Evolutionary conservation across 129 eudicot genomes (phyloP).

Genomic region (Centrapalus pauciflorus): DNA sequence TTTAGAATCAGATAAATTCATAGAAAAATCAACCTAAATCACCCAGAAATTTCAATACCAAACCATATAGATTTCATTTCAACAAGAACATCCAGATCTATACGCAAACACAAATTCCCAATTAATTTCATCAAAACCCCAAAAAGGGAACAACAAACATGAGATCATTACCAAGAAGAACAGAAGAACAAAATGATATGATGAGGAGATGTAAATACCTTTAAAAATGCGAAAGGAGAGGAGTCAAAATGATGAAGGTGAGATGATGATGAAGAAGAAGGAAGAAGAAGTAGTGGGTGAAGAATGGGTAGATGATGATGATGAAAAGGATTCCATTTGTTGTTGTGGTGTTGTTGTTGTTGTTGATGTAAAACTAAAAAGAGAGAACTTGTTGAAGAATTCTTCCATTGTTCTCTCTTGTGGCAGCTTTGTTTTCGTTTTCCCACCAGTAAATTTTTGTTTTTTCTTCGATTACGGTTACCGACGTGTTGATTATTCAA

Average conservation of each 20-base stretch:
- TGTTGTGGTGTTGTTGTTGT: slow-evolving; percentile 20
- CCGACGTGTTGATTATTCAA: slow-evolving; percentile 26
- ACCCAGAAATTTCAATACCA: background rate
- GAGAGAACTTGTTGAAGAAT: slow-evolving; percentile 44
- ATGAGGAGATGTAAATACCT: slow-evolving; percentile 19
- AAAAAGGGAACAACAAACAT: background rate
- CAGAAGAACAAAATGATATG: background rate
- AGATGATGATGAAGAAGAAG: slow-evolving; percentile 21
- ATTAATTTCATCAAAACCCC: background rate
- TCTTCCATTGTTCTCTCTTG: slow-evolving; percentile 39
- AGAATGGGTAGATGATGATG: slow-evolving; percentile 29
- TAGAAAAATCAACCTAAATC: background rate
- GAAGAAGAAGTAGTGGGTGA: slow-evolving; percentile 31
- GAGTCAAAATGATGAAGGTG: slow-evolving; percentile 24
- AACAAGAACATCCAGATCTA: background rate
- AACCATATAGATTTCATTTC: background rate
- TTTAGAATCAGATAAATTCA: background rate
- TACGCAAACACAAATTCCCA: background rate
- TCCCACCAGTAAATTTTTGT: slow-evolving; percentile 38
- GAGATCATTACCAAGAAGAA: background rate
- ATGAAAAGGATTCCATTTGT: slow-evolving; percentile 34
- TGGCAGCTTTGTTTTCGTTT: slow-evolving; percentile 56
- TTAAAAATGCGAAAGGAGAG: background rate
- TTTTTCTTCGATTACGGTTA: slow-evolving; percentile 33
- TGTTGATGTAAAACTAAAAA: slow-evolving; percentile 27